Evolutionary conservation across 2,329 filamentous ascomycete species (phyloP).

Genomic region (Cladobotryum mycophilum): DNA sequence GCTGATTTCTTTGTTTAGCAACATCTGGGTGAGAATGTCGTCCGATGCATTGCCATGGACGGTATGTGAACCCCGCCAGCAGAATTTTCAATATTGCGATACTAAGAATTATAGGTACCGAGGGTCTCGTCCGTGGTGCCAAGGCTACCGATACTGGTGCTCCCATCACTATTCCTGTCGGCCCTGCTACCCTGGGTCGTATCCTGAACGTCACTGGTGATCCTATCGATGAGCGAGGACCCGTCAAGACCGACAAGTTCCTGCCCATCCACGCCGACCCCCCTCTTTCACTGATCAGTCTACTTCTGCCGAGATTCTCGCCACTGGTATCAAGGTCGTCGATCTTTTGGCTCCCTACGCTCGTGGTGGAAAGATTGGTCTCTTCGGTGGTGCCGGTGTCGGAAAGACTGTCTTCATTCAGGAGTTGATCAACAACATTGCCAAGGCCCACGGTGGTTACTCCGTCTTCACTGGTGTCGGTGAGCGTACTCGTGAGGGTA

Average conservation of each 20-base stretch:
- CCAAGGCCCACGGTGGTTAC: constrained; percentile 99
- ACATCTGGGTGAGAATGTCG: constrained; percentile 99
- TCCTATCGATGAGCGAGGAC: constrained; percentile 98
- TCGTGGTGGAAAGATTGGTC: constrained; percentile 99
- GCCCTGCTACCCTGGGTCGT: constrained; percentile 86
- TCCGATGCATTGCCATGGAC: constrained; percentile 99
- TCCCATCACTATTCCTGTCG: constrained; percentile 96
- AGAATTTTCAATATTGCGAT: constrained; percentile 16
- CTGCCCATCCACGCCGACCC: constrained; percentile 91
- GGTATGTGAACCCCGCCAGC: constrained; percentile 52
- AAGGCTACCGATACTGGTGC: constrained; percentile 81
- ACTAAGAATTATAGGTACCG: constrained; percentile 64
- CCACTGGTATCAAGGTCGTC: constrained; percentile 99
- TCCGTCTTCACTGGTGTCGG: constrained; percentile 99
- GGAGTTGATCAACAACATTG: constrained; percentile 99
- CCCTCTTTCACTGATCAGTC: constrained; percentile 93
- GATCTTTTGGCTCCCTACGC: constrained; percentile 98
- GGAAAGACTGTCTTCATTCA: constrained; percentile 99
- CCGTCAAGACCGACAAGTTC: constrained; percentile 87
- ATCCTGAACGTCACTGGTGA: constrained; percentile 99
- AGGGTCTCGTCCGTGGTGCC: constrained; percentile 95
- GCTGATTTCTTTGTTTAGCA: constrained; percentile 57
- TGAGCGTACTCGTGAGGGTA: constrained; percentile 99
- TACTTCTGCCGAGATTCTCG: constrained; percentile 90
- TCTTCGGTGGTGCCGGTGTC: constrained; percentile 99